A percentile compares a stretch with the other conserved stretches of the same genome.
These are phyloP conservation scores for Calonectria multiphialidica DNA, from an alignment of 2,329 filamentous ascomycete species.

Conservation along the genomic window DNA sequence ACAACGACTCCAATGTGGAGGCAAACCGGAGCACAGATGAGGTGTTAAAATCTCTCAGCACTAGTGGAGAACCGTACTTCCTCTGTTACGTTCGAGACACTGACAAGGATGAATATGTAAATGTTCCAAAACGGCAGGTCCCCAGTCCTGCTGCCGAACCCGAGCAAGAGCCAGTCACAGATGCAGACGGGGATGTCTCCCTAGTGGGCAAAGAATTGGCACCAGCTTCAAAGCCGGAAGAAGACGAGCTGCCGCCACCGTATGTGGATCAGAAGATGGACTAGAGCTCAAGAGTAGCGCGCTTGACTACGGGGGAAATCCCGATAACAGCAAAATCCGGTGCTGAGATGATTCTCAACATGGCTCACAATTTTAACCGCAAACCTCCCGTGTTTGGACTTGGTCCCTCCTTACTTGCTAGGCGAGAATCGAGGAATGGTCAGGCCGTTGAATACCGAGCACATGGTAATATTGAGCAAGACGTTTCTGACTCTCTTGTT, in stretches of 20 bases:
- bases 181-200: conserved; percentile 42
- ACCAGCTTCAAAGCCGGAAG: background rate
- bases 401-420: background rate
- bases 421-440: background rate
- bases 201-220: conserved; percentile 26
- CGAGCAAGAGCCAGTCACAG: conserved; percentile 15
- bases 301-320: background rate
- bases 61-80: conserved; percentile 83
- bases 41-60: conserved; percentile 77
- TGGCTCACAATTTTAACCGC: background rate
- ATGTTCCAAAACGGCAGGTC: conserved; percentile 56
- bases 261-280: conserved; percentile 30
- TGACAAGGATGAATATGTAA: conserved; percentile 66
- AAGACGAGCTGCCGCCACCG: conserved; percentile 30
- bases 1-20: conserved; percentile 89
- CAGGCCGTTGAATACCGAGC: background rate
- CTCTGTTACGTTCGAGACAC: conserved; percentile 84
- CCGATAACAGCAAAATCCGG: background rate
- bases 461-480: background rate
- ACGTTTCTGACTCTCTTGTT: background rate
- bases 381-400: background rate
- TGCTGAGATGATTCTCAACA: background rate
- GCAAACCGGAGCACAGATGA: conserved; percentile 73
- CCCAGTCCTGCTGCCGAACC: conserved; percentile 26
- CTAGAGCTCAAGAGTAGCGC: conserved; percentile 28